A percentile compares a stretch with the other conserved stretches of the same genome.
These are phyloP conservation scores for Rhizopogon salebrosus DNA, from an alignment of 768 basidiomycete genomes.

Conservation along the genomic window DNA sequence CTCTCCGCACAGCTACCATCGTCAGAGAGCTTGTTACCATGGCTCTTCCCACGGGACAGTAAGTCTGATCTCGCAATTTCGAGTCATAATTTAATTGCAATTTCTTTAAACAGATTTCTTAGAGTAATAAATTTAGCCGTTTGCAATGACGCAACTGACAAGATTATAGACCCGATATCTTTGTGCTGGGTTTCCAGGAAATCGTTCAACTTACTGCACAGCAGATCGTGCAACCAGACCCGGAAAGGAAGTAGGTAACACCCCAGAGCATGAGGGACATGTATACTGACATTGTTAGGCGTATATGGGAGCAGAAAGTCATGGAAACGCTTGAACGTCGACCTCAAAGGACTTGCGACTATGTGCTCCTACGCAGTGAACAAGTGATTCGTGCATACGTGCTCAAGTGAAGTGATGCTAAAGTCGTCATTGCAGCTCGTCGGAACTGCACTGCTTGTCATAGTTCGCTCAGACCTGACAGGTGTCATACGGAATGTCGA, in stretches of 20 bases:
- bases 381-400: conserved; percentile 48
- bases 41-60: conserved; percentile 87
- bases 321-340: conserved; percentile 72
- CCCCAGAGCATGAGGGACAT: background rate
- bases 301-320: conserved; percentile 81
- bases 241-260: conserved; percentile 71
- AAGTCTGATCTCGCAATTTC: conserved; percentile 22
- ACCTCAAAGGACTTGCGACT: conserved; percentile 62
- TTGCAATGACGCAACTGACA: conserved; percentile 19
- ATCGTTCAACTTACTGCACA: conserved; percentile 97
- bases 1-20: conserved; percentile 44
- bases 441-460: conserved; percentile 85
- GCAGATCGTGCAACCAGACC: conserved; percentile 94
- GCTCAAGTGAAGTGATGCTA: background rate
- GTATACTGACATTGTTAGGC: conserved; percentile 37
- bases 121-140: conserved; percentile 9
- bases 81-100: conserved; percentile 1
- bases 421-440: conserved; percentile 60
- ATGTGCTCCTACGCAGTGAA: conserved; percentile 86
- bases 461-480: conserved; percentile 75
- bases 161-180: conserved; percentile 71
- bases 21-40: conserved; percentile 78
- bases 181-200: conserved; percentile 92
- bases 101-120: conserved; percentile 11
- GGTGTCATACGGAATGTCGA: conserved; percentile 88